A percentile compares a stretch with the other conserved stretches of the same genome.
These are phyloP conservation scores for Zymoseptoria pseudotritici DNA, from an alignment of 2,329 filamentous ascomycete species.

Conservation along the genomic window DNA sequence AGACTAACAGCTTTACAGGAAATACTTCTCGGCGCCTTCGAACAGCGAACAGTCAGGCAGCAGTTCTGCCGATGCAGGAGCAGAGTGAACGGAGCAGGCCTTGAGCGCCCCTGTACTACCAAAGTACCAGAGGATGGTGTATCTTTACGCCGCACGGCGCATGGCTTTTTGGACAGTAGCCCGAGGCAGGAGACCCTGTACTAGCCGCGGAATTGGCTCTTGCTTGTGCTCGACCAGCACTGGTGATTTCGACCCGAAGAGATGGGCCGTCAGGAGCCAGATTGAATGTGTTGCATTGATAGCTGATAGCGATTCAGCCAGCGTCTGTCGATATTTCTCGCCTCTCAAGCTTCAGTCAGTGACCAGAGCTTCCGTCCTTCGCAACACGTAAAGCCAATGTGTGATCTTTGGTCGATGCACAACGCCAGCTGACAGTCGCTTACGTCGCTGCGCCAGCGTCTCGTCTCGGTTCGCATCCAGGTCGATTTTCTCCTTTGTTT, in stretches of 20 bases:
- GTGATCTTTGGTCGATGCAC: conserved; percentile 31
- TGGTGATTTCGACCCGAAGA: conserved; percentile 27
- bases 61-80: not conserved
- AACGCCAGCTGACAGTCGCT: conserved; percentile 9
- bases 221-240: not conserved
- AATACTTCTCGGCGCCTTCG: conserved; percentile 39
- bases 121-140: not conserved
- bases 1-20: conserved; percentile 25
- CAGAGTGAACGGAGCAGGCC: not conserved
- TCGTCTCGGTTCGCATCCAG: conserved; percentile 15
- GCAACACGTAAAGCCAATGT: conserved; percentile 35
- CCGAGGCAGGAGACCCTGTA: not conserved
- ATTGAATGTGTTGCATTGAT: not conserved
- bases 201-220: not conserved
- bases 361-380: conserved; percentile 27
- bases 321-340: not conserved
- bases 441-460: conserved; percentile 22
- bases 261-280: conserved; percentile 3
- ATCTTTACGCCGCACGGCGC: not conserved
- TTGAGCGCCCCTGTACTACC: not conserved
- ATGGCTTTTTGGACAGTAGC: not conserved
- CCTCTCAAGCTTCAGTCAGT: conserved; percentile 9
- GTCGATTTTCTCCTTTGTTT: conserved; percentile 26
- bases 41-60: conserved; percentile 21
- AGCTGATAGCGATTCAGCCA: not conserved